Conservation (phyloP, 139 green algal species). For the Coelastrella sp. region DNA sequence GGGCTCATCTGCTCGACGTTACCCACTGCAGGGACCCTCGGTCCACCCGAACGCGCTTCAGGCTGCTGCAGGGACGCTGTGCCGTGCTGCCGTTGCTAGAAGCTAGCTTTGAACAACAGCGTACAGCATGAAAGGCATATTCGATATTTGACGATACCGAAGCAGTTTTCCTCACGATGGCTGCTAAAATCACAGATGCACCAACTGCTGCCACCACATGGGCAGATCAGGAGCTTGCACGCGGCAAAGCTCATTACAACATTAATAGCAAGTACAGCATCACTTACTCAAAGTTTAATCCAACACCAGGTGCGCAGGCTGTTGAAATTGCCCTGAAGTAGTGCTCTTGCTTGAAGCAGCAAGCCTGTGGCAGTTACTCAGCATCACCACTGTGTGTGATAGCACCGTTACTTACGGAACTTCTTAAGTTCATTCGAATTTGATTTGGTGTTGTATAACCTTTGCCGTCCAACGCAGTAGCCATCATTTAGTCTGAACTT, state of each 20-base stretch:
- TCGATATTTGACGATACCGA: background rate
- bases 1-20: background rate
- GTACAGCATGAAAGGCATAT: background rate
- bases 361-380: too few relatives aligned
- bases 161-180: background rate
- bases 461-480: too few relatives aligned
- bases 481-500: too few relatives aligned
- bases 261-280: slow-evolving; percentile 40
- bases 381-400: too few relatives aligned
- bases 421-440: too few relatives aligned
- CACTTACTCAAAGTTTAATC: slow-evolving; percentile 76
- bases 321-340: background rate
- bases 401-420: too few relatives aligned
- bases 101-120: too few relatives aligned
- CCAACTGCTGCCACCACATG: slow-evolving; percentile 41
- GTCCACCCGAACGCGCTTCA: background rate
- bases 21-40: background rate
- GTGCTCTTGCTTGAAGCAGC: too few relatives aligned
- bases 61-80: background rate
- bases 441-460: too few relatives aligned
- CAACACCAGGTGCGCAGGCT: slow-evolving; percentile 70
- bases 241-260: background rate
- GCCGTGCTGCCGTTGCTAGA: too few relatives aligned
- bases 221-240: slow-evolving; percentile 40
- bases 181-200: background rate